Percentiles rank a stretch among this genome's conserved stretches.
These are phyloP conservation scores for Yamadazyma laniorum DNA, from an alignment of 805 yeast species.

Conservation along the genomic window DNA sequence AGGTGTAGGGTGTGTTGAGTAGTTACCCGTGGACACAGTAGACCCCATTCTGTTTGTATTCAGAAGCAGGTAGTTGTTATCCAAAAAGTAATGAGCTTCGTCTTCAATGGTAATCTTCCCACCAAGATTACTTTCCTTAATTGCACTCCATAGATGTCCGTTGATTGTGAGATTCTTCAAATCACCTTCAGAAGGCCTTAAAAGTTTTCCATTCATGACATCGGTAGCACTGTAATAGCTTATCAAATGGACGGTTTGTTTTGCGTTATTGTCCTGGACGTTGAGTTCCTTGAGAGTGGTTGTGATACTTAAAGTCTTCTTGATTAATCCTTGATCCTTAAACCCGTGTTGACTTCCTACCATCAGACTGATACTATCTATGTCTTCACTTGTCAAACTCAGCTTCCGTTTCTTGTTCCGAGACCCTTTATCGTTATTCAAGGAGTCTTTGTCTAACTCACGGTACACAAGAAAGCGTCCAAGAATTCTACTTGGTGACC, in stretches of 20 bases:
- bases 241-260: constrained; percentile 65
- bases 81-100: constrained; percentile 49
- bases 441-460: constrained; percentile 44
- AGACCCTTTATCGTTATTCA: constrained; percentile 28
- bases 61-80: constrained; percentile 42
- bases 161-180: constrained; percentile 51
- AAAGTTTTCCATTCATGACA: constrained; percentile 55
- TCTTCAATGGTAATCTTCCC: constrained; percentile 51
- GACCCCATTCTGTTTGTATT: constrained; percentile 14
- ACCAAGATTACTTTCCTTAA: constrained; percentile 59
- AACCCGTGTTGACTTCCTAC: constrained; percentile 49
- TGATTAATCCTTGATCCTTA: constrained; percentile 71
- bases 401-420: constrained; percentile 32
- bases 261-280: constrained; percentile 22
- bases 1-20: constrained; percentile 4
- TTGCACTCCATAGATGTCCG: constrained; percentile 50
- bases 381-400: constrained; percentile 13
- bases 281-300: constrained; percentile 34
- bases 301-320: constrained; percentile 76
- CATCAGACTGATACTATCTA: constrained; percentile 34
- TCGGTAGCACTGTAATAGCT: constrained; percentile 79
- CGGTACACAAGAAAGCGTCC: constrained; percentile 85
- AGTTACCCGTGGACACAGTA: not conserved
- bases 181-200: constrained; percentile 56
- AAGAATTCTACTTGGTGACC: constrained; percentile 89